A percentile compares a stretch with the other conserved stretches of the same genome.
Evolutionary conservation across 1,139 yeast species (phyloP).

Genomic region (Nadsonia starkeyi-henricii): DNA sequence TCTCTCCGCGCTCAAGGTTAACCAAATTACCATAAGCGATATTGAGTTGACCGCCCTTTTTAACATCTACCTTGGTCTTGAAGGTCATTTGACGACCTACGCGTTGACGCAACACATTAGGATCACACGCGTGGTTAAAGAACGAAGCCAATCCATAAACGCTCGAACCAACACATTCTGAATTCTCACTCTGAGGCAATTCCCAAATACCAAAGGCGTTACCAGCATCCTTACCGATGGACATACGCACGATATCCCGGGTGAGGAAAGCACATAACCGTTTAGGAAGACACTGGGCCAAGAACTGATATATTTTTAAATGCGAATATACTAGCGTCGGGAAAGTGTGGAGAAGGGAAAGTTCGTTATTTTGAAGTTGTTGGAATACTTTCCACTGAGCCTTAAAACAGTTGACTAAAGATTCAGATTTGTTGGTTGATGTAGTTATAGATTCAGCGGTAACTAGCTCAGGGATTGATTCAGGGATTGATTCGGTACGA

Average conservation of each 20-base stretch:
- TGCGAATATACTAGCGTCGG: conserved; percentile 42
- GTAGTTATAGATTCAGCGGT: too few species aligned
- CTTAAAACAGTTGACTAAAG: background rate
- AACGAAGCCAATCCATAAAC: conserved; percentile 55
- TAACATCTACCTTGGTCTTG: conserved; percentile 23
- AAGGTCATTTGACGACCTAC: conserved; percentile 25
- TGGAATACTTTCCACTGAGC: conserved; percentile 24
- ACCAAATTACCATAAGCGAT: conserved; percentile 48
- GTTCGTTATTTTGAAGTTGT: conserved; percentile 42
- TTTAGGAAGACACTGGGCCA: conserved; percentile 30
- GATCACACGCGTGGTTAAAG: conserved; percentile 52
- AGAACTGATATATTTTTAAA: conserved; percentile 36
- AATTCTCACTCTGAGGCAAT: conserved; percentile 28
- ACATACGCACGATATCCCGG: conserved; percentile 30
- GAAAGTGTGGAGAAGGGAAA: conserved; percentile 32
- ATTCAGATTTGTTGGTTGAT: too few species aligned
- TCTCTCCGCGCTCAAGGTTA: conserved; percentile 28
- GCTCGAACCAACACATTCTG: conserved; percentile 55
- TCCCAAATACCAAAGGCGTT: conserved; percentile 72
- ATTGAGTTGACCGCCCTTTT: conserved; percentile 38
- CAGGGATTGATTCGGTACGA: conserved; percentile 5
- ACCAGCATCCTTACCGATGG: conserved; percentile 52
- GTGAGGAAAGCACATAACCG: conserved; percentile 29
- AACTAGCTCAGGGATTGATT: conserved; percentile 17
- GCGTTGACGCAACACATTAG: conserved; percentile 32